These are phyloP conservation scores for Debaryomyces fabryi DNA, from an alignment of 1,139 yeast species.

Conservation along the genomic window DNA sequence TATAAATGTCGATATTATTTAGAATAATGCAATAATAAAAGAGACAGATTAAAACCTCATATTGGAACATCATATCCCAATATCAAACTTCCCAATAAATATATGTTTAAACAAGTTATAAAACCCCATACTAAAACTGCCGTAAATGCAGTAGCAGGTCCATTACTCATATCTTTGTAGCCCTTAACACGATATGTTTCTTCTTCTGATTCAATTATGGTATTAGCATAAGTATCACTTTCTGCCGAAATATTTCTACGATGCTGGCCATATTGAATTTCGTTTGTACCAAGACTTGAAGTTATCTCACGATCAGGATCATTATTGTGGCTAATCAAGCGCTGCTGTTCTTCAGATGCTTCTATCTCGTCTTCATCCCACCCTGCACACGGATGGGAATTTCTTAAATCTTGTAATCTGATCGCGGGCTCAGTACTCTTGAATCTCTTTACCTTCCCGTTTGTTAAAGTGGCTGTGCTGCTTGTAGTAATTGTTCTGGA, in stretches of 20 bases:
- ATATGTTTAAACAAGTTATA: slow-evolving; percentile 52
- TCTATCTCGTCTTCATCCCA: slow-evolving; percentile 44
- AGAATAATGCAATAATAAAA: slow-evolving; percentile 2
- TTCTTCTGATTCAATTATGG: slow-evolving; percentile 12
- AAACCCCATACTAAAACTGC: slow-evolving; percentile 57
- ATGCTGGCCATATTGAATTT: slow-evolving; percentile 2
- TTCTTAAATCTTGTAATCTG: slow-evolving; percentile 43
- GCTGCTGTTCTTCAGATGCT: slow-evolving; percentile 23
- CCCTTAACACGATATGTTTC: slow-evolving; percentile 28
- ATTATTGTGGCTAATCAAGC: slow-evolving; percentile 13
- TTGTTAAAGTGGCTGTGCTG: slow-evolving; percentile 2
- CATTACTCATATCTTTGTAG: slow-evolving; percentile 58
- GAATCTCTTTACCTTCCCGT: slow-evolving; percentile 21
- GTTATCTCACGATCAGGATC: neutral
- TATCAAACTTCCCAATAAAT: slow-evolving; percentile 51
- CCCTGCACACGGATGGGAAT: slow-evolving; percentile 49
- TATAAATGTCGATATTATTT: slow-evolving; percentile 1
- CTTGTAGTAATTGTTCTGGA: slow-evolving; percentile 7
- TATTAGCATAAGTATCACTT: slow-evolving; percentile 1
- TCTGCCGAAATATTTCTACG: neutral
- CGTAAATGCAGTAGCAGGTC: slow-evolving; percentile 42
- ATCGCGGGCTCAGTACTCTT: slow-evolving; percentile 46
- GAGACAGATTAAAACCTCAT: slow-evolving; percentile 14
- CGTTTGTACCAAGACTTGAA: neutral
- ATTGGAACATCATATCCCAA: slow-evolving; percentile 46